Base-by-base conservation (phyloP, 495 filamentous ascomycete species). In the Penicillium arizonense region DNA sequence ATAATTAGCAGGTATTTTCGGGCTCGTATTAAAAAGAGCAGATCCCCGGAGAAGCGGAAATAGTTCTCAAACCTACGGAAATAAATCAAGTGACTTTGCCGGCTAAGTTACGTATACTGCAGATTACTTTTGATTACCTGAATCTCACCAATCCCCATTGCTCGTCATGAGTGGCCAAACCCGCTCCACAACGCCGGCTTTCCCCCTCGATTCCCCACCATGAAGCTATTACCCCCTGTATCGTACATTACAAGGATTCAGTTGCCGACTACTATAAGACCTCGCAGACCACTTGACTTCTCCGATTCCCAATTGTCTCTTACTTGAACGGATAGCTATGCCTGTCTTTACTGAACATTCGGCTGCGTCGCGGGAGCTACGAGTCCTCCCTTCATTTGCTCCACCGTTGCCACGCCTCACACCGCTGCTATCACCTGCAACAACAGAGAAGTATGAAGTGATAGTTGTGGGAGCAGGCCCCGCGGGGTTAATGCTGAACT, bases 311-410 rank as follows among this genome's bases (percentile, higher is more conserved):
- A 24, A 12, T 47, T 38, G 7, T 18, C 18, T 18, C 18, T 18
- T 18, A 18, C 18, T 18, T 18, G 18, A 18, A 18, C 1, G 13
- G 20, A 40, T 35, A 35, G 38, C 13, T 16, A 78, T 78, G 76
- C 76, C 76, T 12, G 73, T 77, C 32, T 77, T 78, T 61, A 69
- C 67, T 16, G 74, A 77, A 59, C 67, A 58, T 49, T 55, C 74
- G 1, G 56, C 68, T 39, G 60, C 63, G 21, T 69, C 70, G 23
- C 72, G 69, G 10, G 70, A 73, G 33, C 64, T 74, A 9, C 70
- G 73, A 50, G 68, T 74, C 9, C 63, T 70, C 13, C 73, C 69
- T 9, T 77, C 70, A 20, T 74, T 71, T 10, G 28, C 28, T 10
- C 28, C 28, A 30, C 28, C 28, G 9, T 10, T 30, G 28, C 28